Percentiles rank a stretch among this genome's conserved stretches.
phyloP scores from a whole-genome alignment of 1,284 basidiomycete genomes.

The Leccinum insigne region DNA sequence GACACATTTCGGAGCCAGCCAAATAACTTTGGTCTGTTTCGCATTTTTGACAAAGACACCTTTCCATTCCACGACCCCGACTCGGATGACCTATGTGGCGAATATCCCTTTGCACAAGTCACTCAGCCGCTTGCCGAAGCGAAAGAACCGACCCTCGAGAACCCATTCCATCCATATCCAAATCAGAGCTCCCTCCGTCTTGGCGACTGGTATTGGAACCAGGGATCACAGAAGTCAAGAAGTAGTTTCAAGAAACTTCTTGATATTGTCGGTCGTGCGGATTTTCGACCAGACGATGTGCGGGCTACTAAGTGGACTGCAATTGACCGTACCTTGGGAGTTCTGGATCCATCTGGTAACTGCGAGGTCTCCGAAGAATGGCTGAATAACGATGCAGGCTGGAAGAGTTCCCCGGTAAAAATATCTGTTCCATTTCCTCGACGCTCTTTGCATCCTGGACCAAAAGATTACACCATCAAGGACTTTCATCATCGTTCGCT shows the following conservation, averaged over 20 bases:
- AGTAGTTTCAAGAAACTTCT: neutral
- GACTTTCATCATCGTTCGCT: neutral
- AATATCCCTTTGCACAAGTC: neutral
- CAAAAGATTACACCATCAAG: neutral
- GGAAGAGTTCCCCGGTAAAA: neutral
- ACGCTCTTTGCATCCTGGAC: neutral
- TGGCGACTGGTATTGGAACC: neutral
- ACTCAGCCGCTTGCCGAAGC: neutral
- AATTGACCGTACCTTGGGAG: neutral
- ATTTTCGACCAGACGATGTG: neutral
- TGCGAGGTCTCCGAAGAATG: neutral
- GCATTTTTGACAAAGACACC: neutral
- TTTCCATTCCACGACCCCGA: neutral
- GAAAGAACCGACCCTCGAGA: neutral
- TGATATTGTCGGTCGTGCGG: neutral
- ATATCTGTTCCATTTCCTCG: neutral
- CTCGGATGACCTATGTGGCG: neutral
- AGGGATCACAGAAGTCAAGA: neutral
- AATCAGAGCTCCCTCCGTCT: neutral
- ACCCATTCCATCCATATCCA: neutral
- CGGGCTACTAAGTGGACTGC: neutral
- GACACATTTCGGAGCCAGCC: neutral
- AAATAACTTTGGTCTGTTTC: neutral
- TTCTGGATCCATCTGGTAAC: neutral
- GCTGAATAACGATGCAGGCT: neutral